These are phyloP conservation scores for Fusarium sp. DNA, from an alignment of 2,329 filamentous ascomycete species.

Conservation along the genomic window DNA sequence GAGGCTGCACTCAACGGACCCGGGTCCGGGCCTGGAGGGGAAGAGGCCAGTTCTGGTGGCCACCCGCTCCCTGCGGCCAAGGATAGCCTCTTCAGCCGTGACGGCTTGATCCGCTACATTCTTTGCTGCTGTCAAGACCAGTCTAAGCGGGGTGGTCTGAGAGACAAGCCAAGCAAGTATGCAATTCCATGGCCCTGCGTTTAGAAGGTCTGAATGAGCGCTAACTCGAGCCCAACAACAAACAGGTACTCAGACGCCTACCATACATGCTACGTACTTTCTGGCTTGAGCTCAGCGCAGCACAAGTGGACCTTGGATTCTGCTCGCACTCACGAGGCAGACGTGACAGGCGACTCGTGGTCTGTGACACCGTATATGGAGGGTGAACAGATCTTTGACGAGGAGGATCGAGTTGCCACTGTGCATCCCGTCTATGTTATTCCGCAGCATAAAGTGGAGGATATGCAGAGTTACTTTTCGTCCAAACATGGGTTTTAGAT, in stretches of 20 bases:
- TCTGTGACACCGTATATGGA: slow-evolving; percentile 64
- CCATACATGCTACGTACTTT: slow-evolving; percentile 92
- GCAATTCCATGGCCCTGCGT: slow-evolving; percentile 50
- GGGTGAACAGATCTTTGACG: slow-evolving; percentile 75
- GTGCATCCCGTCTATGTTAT: slow-evolving; percentile 90
- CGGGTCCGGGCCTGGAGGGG: slow-evolving; percentile 43
- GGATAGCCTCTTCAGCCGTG: slow-evolving; percentile 78
- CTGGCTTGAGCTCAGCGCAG: slow-evolving; percentile 86
- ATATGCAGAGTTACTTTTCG: slow-evolving; percentile 74
- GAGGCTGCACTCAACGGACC: slow-evolving; percentile 79
- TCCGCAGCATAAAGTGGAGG: slow-evolving; percentile 76
- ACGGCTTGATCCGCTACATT: slow-evolving; percentile 90
- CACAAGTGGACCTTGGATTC: slow-evolving; percentile 69
- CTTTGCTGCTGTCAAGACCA: slow-evolving; percentile 87
- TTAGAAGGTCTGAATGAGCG: slow-evolving; percentile 32
- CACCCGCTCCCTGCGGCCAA: slow-evolving; percentile 50
- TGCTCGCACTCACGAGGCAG: slow-evolving; percentile 51
- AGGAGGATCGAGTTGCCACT: slow-evolving; percentile 75
- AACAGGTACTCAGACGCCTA: slow-evolving; percentile 84
- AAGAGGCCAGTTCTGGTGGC: slow-evolving; percentile 48
- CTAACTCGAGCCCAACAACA: slow-evolving; percentile 37
- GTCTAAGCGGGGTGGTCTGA: slow-evolving; percentile 79
- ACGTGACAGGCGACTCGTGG: slow-evolving; percentile 59
- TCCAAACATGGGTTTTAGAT: slow-evolving; percentile 68
- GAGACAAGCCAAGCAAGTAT: slow-evolving; percentile 94